Evolutionary conservation across 2,329 filamentous ascomycete genomes (phyloP).

Genomic region (Aspergillus sp.): DNA sequence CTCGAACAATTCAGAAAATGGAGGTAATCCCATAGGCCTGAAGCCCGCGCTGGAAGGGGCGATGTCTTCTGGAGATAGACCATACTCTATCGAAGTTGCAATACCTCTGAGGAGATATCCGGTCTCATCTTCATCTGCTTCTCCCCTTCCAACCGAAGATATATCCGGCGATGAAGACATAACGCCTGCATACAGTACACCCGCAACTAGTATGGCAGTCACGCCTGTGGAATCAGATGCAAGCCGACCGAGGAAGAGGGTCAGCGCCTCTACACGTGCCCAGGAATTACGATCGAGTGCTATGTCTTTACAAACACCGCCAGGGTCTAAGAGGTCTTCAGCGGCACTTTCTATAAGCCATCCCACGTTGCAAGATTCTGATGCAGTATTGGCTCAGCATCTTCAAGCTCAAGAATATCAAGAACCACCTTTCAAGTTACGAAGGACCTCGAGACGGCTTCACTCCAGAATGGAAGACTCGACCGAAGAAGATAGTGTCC

Average conservation of each 20-base stretch:
- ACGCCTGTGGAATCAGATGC: constrained; percentile 54
- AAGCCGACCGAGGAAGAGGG: constrained; percentile 29
- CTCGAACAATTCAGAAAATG: constrained; percentile 15
- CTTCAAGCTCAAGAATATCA: constrained; percentile 60
- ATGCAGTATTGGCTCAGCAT: constrained; percentile 57
- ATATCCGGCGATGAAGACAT: constrained; percentile 40
- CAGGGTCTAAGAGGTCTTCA: constrained; percentile 48
- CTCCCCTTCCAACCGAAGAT: constrained; percentile 44
- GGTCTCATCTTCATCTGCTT: constrained; percentile 31
- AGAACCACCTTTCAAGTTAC: constrained; percentile 39
- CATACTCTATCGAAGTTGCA: constrained; percentile 30
- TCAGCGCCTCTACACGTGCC: constrained; percentile 51
- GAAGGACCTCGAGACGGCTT: constrained; percentile 26
- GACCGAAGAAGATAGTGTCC: constrained; percentile 18
- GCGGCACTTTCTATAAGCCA: constrained; percentile 47
- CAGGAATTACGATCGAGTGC: constrained; percentile 53
- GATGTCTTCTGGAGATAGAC: not conserved
- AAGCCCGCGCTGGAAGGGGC: not conserved
- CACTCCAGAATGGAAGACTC: constrained; percentile 29
- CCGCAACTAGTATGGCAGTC: constrained; percentile 60
- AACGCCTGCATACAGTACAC: constrained; percentile 60
- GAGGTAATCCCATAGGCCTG: not conserved
- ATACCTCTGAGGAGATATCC: constrained; percentile 32
- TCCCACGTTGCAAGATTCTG: constrained; percentile 38
- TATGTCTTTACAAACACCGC: constrained; percentile 33